Percentiles rank a stretch among this genome's conserved stretches.
phyloP scores from a whole-genome alignment of 176 grass and related monocot species.

The Ampelocalamus luodianensis region DNA sequence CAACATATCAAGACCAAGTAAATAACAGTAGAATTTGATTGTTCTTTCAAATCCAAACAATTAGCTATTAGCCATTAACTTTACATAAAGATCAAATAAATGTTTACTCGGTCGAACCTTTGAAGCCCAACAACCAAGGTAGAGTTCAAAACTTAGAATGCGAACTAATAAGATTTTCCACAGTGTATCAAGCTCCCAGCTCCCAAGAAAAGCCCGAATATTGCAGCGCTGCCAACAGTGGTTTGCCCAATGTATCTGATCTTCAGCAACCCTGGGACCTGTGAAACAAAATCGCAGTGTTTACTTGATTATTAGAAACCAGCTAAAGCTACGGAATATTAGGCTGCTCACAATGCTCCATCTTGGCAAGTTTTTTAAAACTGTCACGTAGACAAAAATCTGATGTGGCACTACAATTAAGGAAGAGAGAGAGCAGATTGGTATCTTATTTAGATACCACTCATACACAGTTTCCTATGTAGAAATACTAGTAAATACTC shows the following conservation, averaged over 20 bases:
- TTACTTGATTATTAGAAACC: not conserved
- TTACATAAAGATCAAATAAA: constrained; percentile 41
- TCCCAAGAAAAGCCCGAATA: constrained; percentile 90
- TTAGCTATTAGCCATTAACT: constrained; percentile 36
- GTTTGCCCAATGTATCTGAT: constrained; percentile 89
- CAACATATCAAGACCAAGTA: not conserved
- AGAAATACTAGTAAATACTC: too few relatives aligned
- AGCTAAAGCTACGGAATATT: not conserved
- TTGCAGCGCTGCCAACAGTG: constrained; percentile 78
- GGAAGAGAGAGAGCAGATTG: too few relatives aligned
- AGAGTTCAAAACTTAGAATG: constrained; percentile 14
- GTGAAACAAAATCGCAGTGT: constrained; percentile 12
- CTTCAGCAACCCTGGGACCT: constrained; percentile 91
- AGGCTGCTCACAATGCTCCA: too few relatives aligned
- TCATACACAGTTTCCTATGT: too few relatives aligned
- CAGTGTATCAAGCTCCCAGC: constrained; percentile 98
- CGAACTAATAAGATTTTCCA: constrained; percentile 80
- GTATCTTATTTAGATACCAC: too few relatives aligned
- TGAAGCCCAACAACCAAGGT: constrained; percentile 9
- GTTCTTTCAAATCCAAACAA: constrained; percentile 29
- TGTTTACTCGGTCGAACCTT: not conserved
- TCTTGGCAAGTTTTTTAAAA: too few relatives aligned
- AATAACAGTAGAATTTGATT: constrained; percentile 37
- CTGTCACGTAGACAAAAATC: too few relatives aligned
- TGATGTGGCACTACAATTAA: too few relatives aligned